Evolutionary conservation across 139 green algal genomes (phyloP).

Genomic region (Chlorella sp.): DNA sequence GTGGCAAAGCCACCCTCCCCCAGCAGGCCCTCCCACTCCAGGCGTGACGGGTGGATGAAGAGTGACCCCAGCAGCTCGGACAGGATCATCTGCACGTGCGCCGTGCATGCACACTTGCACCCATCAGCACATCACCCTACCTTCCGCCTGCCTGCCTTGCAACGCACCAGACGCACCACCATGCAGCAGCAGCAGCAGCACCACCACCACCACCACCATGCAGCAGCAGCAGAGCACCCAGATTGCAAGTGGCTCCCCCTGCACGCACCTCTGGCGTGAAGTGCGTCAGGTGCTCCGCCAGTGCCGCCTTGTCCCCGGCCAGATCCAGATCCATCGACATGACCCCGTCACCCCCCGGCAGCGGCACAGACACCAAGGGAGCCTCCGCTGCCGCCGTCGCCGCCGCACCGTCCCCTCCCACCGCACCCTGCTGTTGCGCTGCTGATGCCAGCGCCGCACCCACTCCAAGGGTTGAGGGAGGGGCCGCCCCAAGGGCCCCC

Average conservation of each 20-base stretch:
- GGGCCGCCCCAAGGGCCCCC: background rate
- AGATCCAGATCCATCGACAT: no score
- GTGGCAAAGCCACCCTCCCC: constrained; percentile 54
- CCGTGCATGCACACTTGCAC: background rate
- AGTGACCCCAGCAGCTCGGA: constrained; percentile 42
- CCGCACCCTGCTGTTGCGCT: background rate
- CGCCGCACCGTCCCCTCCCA: background rate
- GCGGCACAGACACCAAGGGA: background rate
- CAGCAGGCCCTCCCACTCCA: constrained; percentile 28
- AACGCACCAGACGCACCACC: background rate
- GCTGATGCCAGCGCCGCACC: background rate
- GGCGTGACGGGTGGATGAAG: constrained; percentile 28
- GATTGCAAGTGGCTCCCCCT: no score
- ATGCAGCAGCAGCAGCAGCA: background rate
- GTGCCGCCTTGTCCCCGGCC: background rate
- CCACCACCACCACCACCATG: background rate
- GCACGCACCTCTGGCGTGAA: constrained; percentile 2
- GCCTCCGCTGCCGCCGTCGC: background rate
- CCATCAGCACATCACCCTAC: background rate
- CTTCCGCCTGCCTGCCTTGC: background rate
- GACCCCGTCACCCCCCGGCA: background rate
- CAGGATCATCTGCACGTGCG: background rate
- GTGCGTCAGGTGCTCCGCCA: background rate
- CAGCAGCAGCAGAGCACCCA: no score
- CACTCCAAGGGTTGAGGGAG: no score